These are phyloP conservation scores for Trametopsis cervina DNA, from an alignment of 768 basidiomycete genomes.

Conservation along the genomic window DNA sequence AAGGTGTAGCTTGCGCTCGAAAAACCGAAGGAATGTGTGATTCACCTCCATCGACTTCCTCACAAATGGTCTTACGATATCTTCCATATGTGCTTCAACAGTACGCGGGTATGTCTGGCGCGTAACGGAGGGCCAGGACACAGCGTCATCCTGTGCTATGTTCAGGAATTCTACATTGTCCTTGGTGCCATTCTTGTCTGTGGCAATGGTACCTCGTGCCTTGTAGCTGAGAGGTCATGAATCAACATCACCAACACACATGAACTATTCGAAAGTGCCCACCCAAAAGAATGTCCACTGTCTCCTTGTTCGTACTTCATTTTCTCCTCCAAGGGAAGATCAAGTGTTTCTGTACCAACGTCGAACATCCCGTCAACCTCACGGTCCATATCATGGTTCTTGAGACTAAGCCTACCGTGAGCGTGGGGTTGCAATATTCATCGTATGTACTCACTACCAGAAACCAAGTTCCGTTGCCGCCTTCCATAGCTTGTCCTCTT, in stretches of 20 bases:
- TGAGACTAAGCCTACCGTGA: slow-evolving; percentile 30
- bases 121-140: slow-evolving; percentile 47
- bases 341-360: slow-evolving; percentile 47
- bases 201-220: slow-evolving; percentile 53
- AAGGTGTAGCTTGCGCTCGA: slow-evolving; percentile 50
- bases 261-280: too few relatives aligned
- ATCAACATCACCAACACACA: too few relatives aligned
- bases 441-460: slow-evolving; percentile 49
- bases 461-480: slow-evolving; percentile 56
- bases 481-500: slow-evolving; percentile 47
- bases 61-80: slow-evolving; percentile 47
- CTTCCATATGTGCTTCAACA: slow-evolving; percentile 42
- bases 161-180: slow-evolving; percentile 63
- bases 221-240: slow-evolving; percentile 49
- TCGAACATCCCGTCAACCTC: slow-evolving; percentile 47
- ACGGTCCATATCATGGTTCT: slow-evolving; percentile 47
- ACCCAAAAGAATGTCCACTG: slow-evolving; percentile 35
- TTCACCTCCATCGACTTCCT: slow-evolving; percentile 52
- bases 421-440: not conserved
- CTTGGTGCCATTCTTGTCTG: slow-evolving; percentile 48
- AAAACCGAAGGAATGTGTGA: slow-evolving; percentile 42
- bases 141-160: slow-evolving; percentile 60
- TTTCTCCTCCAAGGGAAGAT: slow-evolving; percentile 48
- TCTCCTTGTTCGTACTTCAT: slow-evolving; percentile 53
- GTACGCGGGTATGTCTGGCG: slow-evolving; percentile 53